phyloP scores from a whole-genome alignment of 2,329 filamentous ascomycete species.

The Colletotrichum tanaceti region DNA sequence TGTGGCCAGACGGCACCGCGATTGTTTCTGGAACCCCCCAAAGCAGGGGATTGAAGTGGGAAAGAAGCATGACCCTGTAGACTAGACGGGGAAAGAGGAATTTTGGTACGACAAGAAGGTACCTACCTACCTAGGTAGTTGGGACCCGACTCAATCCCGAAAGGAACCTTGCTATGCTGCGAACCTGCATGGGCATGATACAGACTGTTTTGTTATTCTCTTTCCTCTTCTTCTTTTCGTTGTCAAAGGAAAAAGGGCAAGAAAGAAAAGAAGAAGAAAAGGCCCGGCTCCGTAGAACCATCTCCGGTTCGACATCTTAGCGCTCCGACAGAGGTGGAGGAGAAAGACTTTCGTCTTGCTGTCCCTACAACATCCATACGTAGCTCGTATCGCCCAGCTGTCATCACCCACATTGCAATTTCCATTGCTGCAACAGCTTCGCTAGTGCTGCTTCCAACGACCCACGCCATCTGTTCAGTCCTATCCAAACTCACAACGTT shows the following conservation, averaged over 20 bases:
- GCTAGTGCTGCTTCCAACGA: conserved; percentile 27
- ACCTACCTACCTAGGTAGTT: background rate
- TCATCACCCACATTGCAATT: conserved; percentile 16
- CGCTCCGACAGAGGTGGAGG: no score
- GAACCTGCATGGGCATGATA: background rate
- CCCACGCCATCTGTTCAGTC: conserved; percentile 17
- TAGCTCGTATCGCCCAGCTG: background rate
- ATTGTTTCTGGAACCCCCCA: conserved; percentile 5
- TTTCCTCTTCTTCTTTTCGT: conserved; percentile 20
- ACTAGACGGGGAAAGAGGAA: background rate
- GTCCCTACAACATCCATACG: background rate
- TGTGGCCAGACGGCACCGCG: conserved; percentile 17
- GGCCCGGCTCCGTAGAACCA: background rate
- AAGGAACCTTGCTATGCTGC: background rate
- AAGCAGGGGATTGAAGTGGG: conserved; percentile 10
- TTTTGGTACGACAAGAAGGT: background rate
- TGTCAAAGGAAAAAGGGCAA: conserved; percentile 7
- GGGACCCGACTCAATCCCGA: background rate
- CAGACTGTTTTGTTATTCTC: background rate
- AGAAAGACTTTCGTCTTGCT: background rate
- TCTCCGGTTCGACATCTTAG: background rate
- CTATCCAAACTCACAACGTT: conserved; percentile 17
- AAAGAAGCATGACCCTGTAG: background rate
- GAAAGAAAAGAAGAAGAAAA: conserved; percentile 8
- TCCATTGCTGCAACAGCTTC: conserved; percentile 28